Percentiles rank a stretch among this genome's conserved stretches.
phyloP scores from a whole-genome alignment of 139 green algal genomes.

The Ulvella scutata region DNA sequence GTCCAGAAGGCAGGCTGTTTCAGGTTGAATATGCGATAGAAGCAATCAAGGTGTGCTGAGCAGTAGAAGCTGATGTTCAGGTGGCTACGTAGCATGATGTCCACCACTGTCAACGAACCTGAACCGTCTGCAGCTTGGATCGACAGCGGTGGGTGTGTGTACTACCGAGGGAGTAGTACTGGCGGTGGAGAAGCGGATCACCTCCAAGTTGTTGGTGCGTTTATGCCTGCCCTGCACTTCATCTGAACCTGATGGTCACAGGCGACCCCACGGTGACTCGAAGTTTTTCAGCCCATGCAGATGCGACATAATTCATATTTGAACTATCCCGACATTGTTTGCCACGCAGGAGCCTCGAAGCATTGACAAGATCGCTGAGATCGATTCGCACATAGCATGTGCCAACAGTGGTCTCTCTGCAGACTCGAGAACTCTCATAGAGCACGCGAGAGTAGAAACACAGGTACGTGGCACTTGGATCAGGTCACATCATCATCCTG shows the following conservation, averaged over 20 bases:
- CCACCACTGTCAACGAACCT: too few species aligned
- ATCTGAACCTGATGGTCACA: too few species aligned
- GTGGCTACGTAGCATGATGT: too few species aligned
- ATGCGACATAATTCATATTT: too few species aligned
- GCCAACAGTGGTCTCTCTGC: conserved; percentile 94
- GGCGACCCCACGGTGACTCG: too few species aligned
- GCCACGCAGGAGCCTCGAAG: conserved; percentile 64
- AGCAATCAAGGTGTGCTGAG: conserved; percentile 89
- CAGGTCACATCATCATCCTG: background rate
- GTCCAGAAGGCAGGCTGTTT: conserved; percentile 83
- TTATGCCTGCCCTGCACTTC: too few species aligned
- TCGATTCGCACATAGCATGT: conserved; percentile 88
- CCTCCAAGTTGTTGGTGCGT: conserved; percentile 79
- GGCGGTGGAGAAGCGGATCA: conserved; percentile 95
- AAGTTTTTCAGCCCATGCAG: too few species aligned
- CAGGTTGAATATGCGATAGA: conserved; percentile 99
- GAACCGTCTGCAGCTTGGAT: conserved; percentile 63
- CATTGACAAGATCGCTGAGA: conserved; percentile 94
- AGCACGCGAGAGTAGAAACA: conserved; percentile 86
- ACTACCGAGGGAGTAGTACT: conserved; percentile 86
- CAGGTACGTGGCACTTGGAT: conserved; percentile 42
- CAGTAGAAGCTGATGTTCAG: background rate
- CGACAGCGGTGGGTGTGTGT: conserved; percentile 88
- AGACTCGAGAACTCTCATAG: conserved; percentile 91
- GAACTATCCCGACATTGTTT: too few species aligned